Conservation (phyloP, 192 early-diverging fungal species). For the Obelidium mucronatum region DNA sequence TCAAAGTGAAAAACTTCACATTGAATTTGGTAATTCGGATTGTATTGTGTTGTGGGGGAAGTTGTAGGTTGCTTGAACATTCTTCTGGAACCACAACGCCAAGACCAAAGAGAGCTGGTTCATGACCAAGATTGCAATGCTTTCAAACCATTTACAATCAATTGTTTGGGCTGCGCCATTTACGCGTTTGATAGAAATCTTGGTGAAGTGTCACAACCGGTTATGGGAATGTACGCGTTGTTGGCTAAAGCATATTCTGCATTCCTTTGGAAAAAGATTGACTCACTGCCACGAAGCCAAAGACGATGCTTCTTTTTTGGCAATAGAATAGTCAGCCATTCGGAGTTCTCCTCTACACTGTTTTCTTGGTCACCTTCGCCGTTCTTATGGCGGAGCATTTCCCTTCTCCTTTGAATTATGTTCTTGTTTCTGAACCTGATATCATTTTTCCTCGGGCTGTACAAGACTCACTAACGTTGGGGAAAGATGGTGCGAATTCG, state of each 20-base stretch:
- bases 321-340: background rate
- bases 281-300: background rate
- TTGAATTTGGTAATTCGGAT: too few species aligned
- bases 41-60: too few species aligned
- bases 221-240: background rate
- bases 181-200: too few species aligned
- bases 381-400: background rate
- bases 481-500: constrained; percentile 1
- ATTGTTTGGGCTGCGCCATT: too few species aligned
- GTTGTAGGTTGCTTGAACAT: too few species aligned
- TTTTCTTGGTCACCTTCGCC: background rate
- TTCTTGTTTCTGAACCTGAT: background rate
- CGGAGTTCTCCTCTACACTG: background rate
- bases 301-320: background rate
- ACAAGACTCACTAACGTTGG: constrained; percentile 10
- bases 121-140: background rate
- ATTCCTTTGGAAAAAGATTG: background rate
- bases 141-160: background rate
- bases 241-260: background rate
- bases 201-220: too few species aligned
- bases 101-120: background rate
- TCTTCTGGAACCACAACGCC: constrained; percentile 3
- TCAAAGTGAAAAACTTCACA: too few species aligned
- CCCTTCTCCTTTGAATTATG: background rate
- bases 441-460: background rate